Evolutionary conservation across 1,284 basidiomycete species (phyloP).

Genomic region (Mycocalia duriaeana): DNA sequence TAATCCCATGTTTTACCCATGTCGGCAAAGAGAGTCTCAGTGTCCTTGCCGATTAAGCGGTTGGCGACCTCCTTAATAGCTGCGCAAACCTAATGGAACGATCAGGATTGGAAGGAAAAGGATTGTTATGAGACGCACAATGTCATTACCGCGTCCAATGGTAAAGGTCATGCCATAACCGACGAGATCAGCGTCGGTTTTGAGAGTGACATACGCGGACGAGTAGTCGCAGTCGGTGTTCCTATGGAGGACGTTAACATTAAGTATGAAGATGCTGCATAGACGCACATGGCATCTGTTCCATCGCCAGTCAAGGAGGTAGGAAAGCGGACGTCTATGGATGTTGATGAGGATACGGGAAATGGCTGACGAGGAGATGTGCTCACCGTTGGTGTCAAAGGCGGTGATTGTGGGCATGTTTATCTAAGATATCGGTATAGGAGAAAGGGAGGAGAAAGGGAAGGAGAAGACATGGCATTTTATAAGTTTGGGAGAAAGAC

Average conservation of each 20-base stretch:
- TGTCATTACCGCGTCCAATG: constrained; percentile 94
- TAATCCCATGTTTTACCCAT: constrained; percentile 86
- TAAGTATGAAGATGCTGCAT: neutral
- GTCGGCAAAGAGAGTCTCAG: constrained; percentile 78
- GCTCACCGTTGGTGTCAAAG: constrained; percentile 47
- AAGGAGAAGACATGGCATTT: neutral
- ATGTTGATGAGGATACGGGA: constrained; percentile 5
- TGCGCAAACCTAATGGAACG: constrained; percentile 55
- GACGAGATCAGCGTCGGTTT: constrained; percentile 68
- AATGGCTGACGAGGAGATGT: neutral
- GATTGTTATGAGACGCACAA: no score
- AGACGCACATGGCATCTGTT: constrained; percentile 74
- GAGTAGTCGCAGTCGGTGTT: constrained; percentile 95
- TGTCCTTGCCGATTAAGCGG: constrained; percentile 80
- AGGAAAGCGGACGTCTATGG: constrained; percentile 75
- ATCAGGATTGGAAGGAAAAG: no score
- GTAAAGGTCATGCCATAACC: constrained; percentile 96
- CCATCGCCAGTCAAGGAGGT: constrained; percentile 84
- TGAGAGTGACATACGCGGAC: constrained; percentile 82
- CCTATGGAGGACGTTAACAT: constrained; percentile 36
- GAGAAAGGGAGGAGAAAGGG: neutral
- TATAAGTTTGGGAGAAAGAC: no score
- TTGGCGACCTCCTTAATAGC: constrained; percentile 78
- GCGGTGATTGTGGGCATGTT: constrained; percentile 44
- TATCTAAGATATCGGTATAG: no score